Percentiles rank a stretch among this genome's conserved stretches.
These are phyloP conservation scores for Vitis hybrid DNA, from an alignment of 177 flowering plant genomes.

Conservation along the genomic window DNA sequence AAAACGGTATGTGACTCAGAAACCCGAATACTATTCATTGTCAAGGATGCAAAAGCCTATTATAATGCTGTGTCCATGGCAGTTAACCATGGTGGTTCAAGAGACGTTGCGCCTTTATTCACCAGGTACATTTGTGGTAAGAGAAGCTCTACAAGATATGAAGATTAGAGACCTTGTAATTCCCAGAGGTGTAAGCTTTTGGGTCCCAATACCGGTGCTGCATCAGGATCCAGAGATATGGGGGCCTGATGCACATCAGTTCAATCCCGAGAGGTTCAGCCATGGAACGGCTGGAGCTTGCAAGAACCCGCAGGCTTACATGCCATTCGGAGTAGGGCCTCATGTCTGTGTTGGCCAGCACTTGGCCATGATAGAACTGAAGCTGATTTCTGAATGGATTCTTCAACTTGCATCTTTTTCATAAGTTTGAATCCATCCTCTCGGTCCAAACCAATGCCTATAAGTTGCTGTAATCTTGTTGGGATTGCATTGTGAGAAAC, in stretches of 20 bases:
- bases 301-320: conserved; percentile 43
- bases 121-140: conserved; percentile 26
- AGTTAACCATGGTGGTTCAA: conserved; percentile 53
- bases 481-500: too few relatives aligned
- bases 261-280: conserved; percentile 40
- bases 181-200: conserved; percentile 37
- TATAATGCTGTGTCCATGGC: background rate
- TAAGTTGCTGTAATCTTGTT: too few relatives aligned
- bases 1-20: conserved; percentile 28
- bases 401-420: too few relatives aligned
- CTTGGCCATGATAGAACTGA: conserved; percentile 49
- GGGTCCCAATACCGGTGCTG: conserved; percentile 31
- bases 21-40: too few relatives aligned
- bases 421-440: too few relatives aligned
- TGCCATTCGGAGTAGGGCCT: conserved; percentile 53
- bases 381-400: conserved; percentile 16
- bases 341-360: conserved; percentile 45
- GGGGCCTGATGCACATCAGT: too few relatives aligned
- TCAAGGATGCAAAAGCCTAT: too few relatives aligned
- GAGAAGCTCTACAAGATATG: conserved; percentile 41
- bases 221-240: conserved; percentile 23
- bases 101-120: conserved; percentile 55
- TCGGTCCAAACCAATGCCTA: too few relatives aligned
- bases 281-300: conserved; percentile 38
- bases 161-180: conserved; percentile 27